Evolutionary conservation across 805 yeast species (phyloP).

Genomic region (Wickerhamiella australiensis): DNA sequence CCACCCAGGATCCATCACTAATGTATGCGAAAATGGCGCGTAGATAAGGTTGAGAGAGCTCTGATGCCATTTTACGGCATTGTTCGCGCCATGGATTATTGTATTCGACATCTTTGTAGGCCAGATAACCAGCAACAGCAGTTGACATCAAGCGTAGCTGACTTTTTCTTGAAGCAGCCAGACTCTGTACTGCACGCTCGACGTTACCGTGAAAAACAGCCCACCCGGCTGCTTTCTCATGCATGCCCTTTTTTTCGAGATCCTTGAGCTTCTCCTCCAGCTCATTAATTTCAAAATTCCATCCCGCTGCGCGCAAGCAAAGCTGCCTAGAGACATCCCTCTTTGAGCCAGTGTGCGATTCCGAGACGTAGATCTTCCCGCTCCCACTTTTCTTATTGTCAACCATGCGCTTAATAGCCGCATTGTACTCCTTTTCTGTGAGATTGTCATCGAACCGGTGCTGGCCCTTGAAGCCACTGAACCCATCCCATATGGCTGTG

Average conservation of each 20-base stretch:
- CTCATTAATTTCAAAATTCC: constrained; percentile 71
- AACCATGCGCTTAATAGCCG: constrained; percentile 43
- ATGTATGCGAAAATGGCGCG: constrained; percentile 87
- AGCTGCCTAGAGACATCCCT: constrained; percentile 57
- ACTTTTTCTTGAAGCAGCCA: constrained; percentile 62
- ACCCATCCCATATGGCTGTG: constrained; percentile 71
- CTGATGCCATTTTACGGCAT: constrained; percentile 79
- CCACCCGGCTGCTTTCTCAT: constrained; percentile 94
- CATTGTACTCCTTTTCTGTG: constrained; percentile 35
- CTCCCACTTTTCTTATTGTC: constrained; percentile 31
- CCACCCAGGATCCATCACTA: constrained; percentile 94
- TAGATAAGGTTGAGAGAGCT: constrained; percentile 75
- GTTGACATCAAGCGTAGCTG: constrained; percentile 71
- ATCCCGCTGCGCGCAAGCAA: constrained; percentile 76
- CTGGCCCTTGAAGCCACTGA: constrained; percentile 19
- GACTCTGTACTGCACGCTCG: constrained; percentile 62
- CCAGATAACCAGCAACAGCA: constrained; percentile 82
- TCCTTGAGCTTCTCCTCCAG: constrained; percentile 54
- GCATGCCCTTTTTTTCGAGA: constrained; percentile 45
- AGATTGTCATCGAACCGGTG: constrained; percentile 19
- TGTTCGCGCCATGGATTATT: constrained; percentile 88
- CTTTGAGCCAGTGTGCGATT: constrained; percentile 29
- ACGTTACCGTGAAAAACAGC: constrained; percentile 91
- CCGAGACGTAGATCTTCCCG: constrained; percentile 23
- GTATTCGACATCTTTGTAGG: constrained; percentile 41